These are phyloP conservation scores for Dovyalis caffra DNA, from an alignment of 345 rosid genomes.

Conservation along the genomic window DNA sequence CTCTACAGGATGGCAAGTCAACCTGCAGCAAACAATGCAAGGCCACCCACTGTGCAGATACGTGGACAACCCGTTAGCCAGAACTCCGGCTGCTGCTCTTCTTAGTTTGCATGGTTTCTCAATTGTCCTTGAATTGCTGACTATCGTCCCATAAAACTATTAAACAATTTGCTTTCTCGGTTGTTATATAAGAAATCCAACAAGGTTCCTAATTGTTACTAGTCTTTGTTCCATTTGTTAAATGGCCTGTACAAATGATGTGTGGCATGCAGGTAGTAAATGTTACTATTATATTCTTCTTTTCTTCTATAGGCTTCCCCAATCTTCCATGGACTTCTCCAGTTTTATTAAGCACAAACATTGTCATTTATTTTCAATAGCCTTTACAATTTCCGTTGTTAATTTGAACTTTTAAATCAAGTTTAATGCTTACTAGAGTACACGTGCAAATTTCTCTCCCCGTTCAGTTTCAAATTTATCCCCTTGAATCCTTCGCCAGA, in stretches of 20 bases:
- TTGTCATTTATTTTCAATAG: not conserved
- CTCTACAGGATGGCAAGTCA: constrained; percentile 91
- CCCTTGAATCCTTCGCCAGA: not conserved
- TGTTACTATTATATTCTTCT: not conserved
- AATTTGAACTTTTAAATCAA: not conserved
- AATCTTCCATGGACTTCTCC: not conserved
- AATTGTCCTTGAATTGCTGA: constrained; percentile 10
- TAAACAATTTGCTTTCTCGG: constrained; percentile 6
- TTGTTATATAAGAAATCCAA: constrained; percentile 1
- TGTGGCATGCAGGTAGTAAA: constrained; percentile 9
- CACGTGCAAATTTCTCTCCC: no score
- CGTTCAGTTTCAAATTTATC: no score
- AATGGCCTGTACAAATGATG: constrained; percentile 15
- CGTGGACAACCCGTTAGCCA: constrained; percentile 94
- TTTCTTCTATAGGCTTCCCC: no score
- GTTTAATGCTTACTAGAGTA: not conserved
- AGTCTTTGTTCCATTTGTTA: not conserved
- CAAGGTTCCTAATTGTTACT: not conserved
- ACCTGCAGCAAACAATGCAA: constrained; percentile 63
- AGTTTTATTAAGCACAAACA: not conserved
- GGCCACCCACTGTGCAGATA: constrained; percentile 91
- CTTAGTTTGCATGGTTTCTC: constrained; percentile 34
- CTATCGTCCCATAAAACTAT: constrained; percentile 3
- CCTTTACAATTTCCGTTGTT: not conserved
- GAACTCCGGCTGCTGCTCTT: constrained; percentile 91